Percentiles rank a stretch among this genome's conserved stretches.
phyloP scores from a whole-genome alignment of 331 rosid genomes.

The Erythrophleum ivorense region DNA sequence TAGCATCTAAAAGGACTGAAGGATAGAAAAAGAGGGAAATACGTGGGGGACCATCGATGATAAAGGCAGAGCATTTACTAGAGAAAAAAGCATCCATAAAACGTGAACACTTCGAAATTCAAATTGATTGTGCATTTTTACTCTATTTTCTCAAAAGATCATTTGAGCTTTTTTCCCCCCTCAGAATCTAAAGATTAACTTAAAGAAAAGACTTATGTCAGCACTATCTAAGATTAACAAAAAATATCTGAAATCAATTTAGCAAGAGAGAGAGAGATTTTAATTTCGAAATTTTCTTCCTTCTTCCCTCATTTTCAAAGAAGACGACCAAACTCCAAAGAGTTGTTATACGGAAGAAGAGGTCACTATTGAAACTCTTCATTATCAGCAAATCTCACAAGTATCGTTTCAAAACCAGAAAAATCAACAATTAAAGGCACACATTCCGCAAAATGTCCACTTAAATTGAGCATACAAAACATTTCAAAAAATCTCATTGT shows the following conservation, averaged over 20 bases:
- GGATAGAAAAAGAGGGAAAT: slow-evolving; percentile 21
- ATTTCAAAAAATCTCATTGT: slow-evolving; percentile 3
- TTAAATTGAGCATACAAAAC: slow-evolving; percentile 5
- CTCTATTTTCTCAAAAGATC: background rate
- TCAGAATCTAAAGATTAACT: background rate
- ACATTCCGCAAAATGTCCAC: background rate
- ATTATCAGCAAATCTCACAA: background rate
- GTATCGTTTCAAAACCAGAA: slow-evolving; percentile 3
- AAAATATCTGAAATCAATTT: background rate
- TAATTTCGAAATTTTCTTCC: slow-evolving; percentile 14
- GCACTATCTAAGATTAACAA: background rate
- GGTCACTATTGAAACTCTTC: background rate
- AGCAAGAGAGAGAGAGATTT: slow-evolving; percentile 5
- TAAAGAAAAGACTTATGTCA: background rate
- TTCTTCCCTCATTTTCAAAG: slow-evolving; percentile 16
- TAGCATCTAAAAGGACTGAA: slow-evolving; percentile 15
- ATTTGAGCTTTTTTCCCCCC: background rate
- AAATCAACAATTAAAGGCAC: background rate
- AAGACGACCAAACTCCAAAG: background rate
- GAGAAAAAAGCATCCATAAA: background rate
- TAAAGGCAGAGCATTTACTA: slow-evolving; percentile 18
- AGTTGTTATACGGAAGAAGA: background rate
- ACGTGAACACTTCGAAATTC: slow-evolving; percentile 2
- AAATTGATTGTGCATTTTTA: background rate
- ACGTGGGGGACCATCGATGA: slow-evolving; percentile 43